Evolutionary conservation across 2,329 filamentous ascomycete genomes (phyloP).

Genomic region (Colletotrichum sp.): DNA sequence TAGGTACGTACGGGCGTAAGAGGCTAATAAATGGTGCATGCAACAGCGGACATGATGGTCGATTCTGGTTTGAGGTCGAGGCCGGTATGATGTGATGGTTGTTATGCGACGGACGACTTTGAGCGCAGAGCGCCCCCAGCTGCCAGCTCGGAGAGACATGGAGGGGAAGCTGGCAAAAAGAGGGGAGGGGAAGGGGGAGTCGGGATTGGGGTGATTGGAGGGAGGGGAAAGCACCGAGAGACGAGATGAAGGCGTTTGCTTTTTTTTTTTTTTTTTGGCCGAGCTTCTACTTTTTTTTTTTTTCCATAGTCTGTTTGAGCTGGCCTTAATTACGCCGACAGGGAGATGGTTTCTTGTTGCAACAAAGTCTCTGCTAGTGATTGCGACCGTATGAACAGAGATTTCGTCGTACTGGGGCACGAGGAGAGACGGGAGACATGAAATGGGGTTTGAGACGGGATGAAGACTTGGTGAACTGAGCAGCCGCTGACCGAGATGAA

Average conservation of each 20-base stretch:
- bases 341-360: conserved; percentile 18
- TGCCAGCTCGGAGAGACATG: neutral
- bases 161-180: neutral
- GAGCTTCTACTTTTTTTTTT: neutral
- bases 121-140: neutral
- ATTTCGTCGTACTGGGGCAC: neutral
- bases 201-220: neutral
- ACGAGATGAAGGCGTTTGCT: conserved; percentile 12
- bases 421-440: neutral
- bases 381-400: neutral
- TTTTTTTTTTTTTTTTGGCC: neutral
- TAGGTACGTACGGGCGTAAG: conserved; percentile 1
- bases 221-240: neutral
- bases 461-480: neutral
- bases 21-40: neutral
- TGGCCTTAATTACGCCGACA: neutral
- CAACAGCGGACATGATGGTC: neutral
- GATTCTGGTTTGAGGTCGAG: neutral
- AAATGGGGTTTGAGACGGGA: neutral
- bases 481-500: neutral
- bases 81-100: neutral
- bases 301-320: neutral
- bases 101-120: neutral
- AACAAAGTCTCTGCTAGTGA: neutral
- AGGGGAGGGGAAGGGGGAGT: neutral